These are phyloP conservation scores for Gossypium davidsonii DNA, from an alignment of 441 rosid genomes.

Conservation along the genomic window DNA sequence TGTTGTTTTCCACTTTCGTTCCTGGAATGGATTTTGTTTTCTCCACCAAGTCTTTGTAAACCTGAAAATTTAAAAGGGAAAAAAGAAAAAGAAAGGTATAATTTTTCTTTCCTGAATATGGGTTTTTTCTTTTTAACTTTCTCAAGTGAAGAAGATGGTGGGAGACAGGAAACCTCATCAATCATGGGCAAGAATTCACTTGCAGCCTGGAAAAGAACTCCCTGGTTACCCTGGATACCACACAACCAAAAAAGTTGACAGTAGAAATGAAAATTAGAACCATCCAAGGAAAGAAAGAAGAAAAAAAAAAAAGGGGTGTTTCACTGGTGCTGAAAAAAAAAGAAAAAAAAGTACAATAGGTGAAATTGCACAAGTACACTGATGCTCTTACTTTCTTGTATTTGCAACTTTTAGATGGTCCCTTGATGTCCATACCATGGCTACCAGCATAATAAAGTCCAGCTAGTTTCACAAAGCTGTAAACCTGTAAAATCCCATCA, in stretches of 20 bases:
- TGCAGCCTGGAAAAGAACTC: slow-evolving; percentile 48
- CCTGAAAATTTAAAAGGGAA: slow-evolving; percentile 33
- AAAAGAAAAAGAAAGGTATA: neutral
- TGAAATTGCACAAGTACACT: neutral
- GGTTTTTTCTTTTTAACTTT: neutral
- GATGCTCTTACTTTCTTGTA: slow-evolving; percentile 30
- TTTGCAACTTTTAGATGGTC: slow-evolving; percentile 37
- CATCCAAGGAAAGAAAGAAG: neutral
- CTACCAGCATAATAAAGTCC: slow-evolving; percentile 68
- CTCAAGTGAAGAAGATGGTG: neutral
- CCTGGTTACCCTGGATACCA: slow-evolving; percentile 29
- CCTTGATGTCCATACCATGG: slow-evolving; percentile 73
- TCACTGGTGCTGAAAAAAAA: neutral
- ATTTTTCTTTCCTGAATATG: neutral
- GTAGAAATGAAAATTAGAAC: neutral
- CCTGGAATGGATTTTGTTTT: slow-evolving; percentile 54
- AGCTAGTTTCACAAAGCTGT: slow-evolving; percentile 44
- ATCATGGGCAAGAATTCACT: slow-evolving; percentile 60
- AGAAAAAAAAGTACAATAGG: neutral
- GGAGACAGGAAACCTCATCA: slow-evolving; percentile 36
- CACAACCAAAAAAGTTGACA: neutral
- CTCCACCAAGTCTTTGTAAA: slow-evolving; percentile 46
- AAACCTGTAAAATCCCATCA: slow-evolving; percentile 33
- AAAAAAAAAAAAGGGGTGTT: no score
- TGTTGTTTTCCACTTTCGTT: slow-evolving; percentile 63